A percentile compares a stretch with the other conserved stretches of the same genome.
Evolutionary conservation across 495 filamentous ascomycete species (phyloP).

Genomic region (Neurospora sp.): DNA sequence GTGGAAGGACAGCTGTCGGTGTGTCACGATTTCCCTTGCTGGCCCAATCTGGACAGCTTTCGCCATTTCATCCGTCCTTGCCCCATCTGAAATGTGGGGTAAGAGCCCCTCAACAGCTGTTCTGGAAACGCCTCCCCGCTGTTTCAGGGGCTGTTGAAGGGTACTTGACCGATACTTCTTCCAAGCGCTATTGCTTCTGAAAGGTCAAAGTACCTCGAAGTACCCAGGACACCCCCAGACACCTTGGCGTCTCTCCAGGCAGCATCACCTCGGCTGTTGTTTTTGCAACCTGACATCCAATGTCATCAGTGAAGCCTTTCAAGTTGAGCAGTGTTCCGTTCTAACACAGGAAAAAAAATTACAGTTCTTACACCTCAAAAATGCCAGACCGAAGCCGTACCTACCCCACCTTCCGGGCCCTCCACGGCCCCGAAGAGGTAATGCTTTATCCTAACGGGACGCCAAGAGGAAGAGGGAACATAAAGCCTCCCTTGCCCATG

Average conservation of each 20-base stretch:
- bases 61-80: neutral
- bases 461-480: neutral
- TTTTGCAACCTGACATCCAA: neutral
- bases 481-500: neutral
- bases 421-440: neutral
- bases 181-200: neutral
- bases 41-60: neutral
- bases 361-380: neutral
- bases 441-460: neutral
- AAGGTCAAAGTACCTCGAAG: neutral
- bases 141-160: neutral
- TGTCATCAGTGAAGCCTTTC: neutral
- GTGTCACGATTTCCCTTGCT: neutral
- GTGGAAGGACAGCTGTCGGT: neutral
- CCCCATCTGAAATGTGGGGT: neutral
- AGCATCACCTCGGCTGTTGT: neutral
- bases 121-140: neutral
- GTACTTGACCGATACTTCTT: neutral
- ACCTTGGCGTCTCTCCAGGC: neutral
- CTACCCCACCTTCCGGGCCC: neutral
- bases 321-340: neutral
- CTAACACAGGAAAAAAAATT: neutral
- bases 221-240: neutral
- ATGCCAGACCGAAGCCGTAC: neutral
- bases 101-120: neutral